Base-by-base conservation (phyloP, 177 flowering plant genomes). In the Vitis hybrid region DNA sequence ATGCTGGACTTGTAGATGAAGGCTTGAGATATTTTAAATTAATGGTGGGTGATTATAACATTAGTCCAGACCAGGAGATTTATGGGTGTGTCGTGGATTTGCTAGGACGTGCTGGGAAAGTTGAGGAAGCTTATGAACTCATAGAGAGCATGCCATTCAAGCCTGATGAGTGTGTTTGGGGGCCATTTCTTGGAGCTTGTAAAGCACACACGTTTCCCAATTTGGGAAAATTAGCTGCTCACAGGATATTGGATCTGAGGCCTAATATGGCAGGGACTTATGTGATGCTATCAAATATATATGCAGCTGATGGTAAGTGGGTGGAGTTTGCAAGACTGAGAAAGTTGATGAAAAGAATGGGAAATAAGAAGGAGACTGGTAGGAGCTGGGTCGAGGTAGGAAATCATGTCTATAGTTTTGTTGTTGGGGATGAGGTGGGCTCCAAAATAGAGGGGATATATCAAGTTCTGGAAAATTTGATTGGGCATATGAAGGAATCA, bases 101-200 rank as follows among this genome's bases (percentile, higher is more conserved):
- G 80, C 85, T 94, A 15, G 93, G 97, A 10, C 89, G 97, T 21
- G 91, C 90, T 10, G 98, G 98, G 31, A 81, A 86, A 76, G 79
- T 90, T 50, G 65, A 74, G 70, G 97, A 89, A 57, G 97, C 97
- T 62, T 86, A 85, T 74, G 78, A 84, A 62, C 67, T 94, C 64
- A 88, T 87, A 31, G 58, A 84, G 59, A 77, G 62, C 48, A 90
- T 90, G 94, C 94, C 97, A 10, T 84, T 86, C 50, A 71, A 75
- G 69, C 90, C 97, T 45, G 87, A 88, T 79, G 92, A 85, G 56
- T 78, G 87, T 50, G 86, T 90, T 45, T 92, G 93, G 97, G 89
- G 94, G 15, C 91, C 94, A 49, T 84, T 94, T 75, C 90, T 94
- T 70, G 93, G 92, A 49, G 94, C 97, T 72, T 92, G 97, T 70